Base-by-base conservation (phyloP, 2,329 filamentous ascomycete species). In the Pseudogymnoascus pannorum region DNA sequence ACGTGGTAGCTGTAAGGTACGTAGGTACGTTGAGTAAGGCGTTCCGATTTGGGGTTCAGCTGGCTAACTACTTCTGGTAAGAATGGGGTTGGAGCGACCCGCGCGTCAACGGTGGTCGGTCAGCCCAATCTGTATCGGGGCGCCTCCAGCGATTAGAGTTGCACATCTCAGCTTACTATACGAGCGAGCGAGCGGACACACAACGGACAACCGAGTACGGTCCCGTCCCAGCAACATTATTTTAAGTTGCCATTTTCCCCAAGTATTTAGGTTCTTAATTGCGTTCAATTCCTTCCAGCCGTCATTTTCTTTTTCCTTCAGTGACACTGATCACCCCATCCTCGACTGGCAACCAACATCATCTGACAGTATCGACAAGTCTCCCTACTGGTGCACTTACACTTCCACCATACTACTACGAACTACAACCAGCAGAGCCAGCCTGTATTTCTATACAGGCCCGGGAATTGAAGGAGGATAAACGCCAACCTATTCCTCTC, bases 211-310 rank as follows among this genome's bases (percentile, higher is more conserved):
- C 48, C 26, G 48, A 54, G 48, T 18, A 31, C 48, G 48, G 48
- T 54, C 48, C 26, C 26, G 26, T 54, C n/a, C 48, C 16, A 31
- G 48, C 48, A 54, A 54, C 48, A 18, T 54, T 54, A 54, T 54
- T 54, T 54, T 16, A 54, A 33, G 48, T 54, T 54, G 48, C 26
- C 48, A 54, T 31, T 54, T 54, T 54, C 31, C 48, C 18, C 48
- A 54, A 54, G 48, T 54, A 54, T 54, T 54, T 54, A 54, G 26
- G 48, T 54, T 54, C 26, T 54, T 54, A 54, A 54, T 54, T 54
- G 48, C 48, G 26, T 54, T 54, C 16, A 54, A 33, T 54, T 54
- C 26, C 48, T 54, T 54, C 48, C 14, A 54, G 26, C 48, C 48
- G 48, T 33, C 31, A 31, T 31, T 54, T 54, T 33, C 48, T 18